These are phyloP conservation scores for Trypethelium eluteriae DNA, from an alignment of 495 filamentous ascomycete genomes.

Conservation along the genomic window DNA sequence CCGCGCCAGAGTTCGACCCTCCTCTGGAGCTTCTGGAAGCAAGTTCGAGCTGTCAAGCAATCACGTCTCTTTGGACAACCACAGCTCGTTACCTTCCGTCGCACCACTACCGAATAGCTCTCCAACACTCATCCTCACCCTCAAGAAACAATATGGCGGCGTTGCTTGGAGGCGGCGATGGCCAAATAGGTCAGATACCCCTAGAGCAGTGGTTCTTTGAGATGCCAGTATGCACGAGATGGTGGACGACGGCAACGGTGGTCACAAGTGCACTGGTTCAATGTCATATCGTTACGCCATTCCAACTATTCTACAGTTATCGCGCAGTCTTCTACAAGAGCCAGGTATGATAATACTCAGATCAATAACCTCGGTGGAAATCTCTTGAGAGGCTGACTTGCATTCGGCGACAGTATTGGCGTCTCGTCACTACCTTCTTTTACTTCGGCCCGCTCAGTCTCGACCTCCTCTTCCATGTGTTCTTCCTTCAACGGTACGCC, in stretches of 20 bases:
- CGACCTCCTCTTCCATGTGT: constrained; percentile 96
- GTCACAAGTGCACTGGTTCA: constrained; percentile 85
- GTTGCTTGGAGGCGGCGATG: constrained; percentile 49
- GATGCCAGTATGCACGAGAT: constrained; percentile 89
- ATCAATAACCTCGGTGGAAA: not conserved
- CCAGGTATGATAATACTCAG: constrained; percentile 49
- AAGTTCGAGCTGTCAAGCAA: not conserved
- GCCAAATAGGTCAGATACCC: constrained; percentile 59
- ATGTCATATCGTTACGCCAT: constrained; percentile 80
- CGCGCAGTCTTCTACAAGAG: constrained; percentile 81
- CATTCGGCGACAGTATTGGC: constrained; percentile 68
- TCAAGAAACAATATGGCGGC: constrained; percentile 51
- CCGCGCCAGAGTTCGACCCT: not conserved
- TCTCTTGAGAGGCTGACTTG: not conserved
- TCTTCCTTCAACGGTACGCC: constrained; percentile 95
- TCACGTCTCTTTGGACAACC: not conserved
- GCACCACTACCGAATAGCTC: not conserved
- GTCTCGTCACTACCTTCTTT: constrained; percentile 84
- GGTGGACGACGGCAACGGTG: constrained; percentile 92
- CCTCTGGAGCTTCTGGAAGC: not conserved
- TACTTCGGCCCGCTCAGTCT: constrained; percentile 94
- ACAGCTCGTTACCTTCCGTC: not conserved
- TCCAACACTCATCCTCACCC: not conserved
- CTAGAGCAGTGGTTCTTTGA: constrained; percentile 97
- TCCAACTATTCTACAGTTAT: constrained; percentile 95